Percentiles rank a stretch among this genome's conserved stretches.
Conservation (phyloP, 192 early-diverging fungal genomes). For the Geranomyces michiganensis region DNA sequence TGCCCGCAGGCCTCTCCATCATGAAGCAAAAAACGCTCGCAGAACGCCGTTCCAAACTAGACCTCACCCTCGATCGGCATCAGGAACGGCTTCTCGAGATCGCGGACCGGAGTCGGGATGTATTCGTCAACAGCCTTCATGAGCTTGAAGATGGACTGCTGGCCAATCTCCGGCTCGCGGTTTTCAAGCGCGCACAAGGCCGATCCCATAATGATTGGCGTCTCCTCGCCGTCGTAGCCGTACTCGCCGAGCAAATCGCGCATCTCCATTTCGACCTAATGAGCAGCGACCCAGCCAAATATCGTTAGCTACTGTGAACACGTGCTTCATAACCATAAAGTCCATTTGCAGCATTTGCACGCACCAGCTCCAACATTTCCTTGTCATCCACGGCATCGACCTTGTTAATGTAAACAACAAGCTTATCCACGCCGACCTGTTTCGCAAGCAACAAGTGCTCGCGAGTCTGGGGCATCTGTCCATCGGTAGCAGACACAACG, state of each 20-base stretch:
- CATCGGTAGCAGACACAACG: conserved; percentile 96
- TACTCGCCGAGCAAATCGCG: conserved; percentile 90
- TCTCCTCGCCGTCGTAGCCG: conserved; percentile 88
- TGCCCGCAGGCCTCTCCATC: too few relatives aligned
- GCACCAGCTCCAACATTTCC: conserved; percentile 94
- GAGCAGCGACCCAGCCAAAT: background rate
- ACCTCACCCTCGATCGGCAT: conserved; percentile 92
- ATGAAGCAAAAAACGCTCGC: too few relatives aligned
- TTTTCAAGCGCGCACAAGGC: conserved; percentile 95
- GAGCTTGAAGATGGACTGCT: conserved; percentile 84
- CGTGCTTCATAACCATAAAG: conserved; percentile 1
- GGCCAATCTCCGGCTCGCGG: conserved; percentile 87
- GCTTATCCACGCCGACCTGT: conserved; percentile 89
- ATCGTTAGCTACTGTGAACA: too few relatives aligned
- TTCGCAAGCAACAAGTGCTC: conserved; percentile 96
- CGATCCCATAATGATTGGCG: conserved; percentile 90
- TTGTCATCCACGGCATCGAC: conserved; percentile 94
- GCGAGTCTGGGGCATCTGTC: conserved; percentile 98
- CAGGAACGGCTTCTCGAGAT: conserved; percentile 98
- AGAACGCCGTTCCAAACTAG: background rate
- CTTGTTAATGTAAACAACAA: conserved; percentile 99
- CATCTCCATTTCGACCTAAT: conserved; percentile 94
- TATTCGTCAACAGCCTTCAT: conserved; percentile 90
- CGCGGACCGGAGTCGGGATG: conserved; percentile 90
- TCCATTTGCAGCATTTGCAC: conserved; percentile 8